Percentiles rank a stretch among this genome's conserved stretches.
These are phyloP conservation scores for Moniliophthora roreri DNA, from an alignment of 1,284 basidiomycete genomes.

Conservation along the genomic window DNA sequence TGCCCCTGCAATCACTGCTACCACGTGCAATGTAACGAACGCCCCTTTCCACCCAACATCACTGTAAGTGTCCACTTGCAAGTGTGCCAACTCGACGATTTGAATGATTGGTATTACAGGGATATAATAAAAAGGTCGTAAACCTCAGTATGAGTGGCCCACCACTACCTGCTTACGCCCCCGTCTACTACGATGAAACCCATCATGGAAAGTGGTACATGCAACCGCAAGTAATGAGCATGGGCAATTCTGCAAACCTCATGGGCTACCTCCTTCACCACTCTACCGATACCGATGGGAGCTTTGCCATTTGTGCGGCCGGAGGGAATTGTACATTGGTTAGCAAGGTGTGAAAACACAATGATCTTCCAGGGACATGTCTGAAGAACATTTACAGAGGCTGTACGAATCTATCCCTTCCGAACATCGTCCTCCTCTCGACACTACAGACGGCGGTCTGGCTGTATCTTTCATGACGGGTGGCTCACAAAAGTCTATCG, in stretches of 20 bases:
- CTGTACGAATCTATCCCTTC: conserved; percentile 21
- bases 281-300: conserved; percentile 18
- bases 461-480: conserved; percentile 5
- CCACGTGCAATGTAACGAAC: too few relatives aligned
- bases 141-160: too few relatives aligned
- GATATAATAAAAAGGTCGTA: too few relatives aligned
- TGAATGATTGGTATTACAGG: too few relatives aligned
- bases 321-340: conserved; percentile 19
- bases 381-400: too few relatives aligned
- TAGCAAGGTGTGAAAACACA: conserved; percentile 18
- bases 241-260: conserved; percentile 16
- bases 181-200: conserved; percentile 18
- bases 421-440: conserved; percentile 18
- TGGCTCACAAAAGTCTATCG: conserved; percentile 13
- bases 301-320: conserved; percentile 22
- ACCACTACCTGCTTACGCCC: neutral
- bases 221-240: conserved; percentile 11
- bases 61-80: too few relatives aligned
- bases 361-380: too few relatives aligned
- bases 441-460: conserved; percentile 14
- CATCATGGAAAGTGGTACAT: conserved; percentile 15
- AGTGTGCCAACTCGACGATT: too few relatives aligned
- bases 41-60: too few relatives aligned
- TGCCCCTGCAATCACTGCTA: too few relatives aligned
- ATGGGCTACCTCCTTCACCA: conserved; percentile 16